Evolutionary conservation across 192 early-diverging fungal genomes (phyloP), one percentile per base, ranked within the genome.

Genomic region (Backusella tarrabulga): DNA sequence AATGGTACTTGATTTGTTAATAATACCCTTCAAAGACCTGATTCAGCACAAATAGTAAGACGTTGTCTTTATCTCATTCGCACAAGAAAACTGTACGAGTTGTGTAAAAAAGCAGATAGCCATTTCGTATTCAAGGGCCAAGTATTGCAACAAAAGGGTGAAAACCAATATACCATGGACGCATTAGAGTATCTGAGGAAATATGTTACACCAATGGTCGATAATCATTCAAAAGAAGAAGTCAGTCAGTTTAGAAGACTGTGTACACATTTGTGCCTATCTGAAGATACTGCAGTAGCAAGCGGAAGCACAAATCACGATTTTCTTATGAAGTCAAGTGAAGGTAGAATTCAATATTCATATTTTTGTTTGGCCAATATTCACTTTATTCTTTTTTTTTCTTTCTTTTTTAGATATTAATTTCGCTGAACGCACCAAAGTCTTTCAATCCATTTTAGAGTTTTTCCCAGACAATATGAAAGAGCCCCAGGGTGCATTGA

Each of bases 111-210:
- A 66, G 56, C 56, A 7, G 73, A 70, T 63, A 63, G 56, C 12
- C 56, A 63, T 29, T 63, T 63, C 12, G 26, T 63, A 17, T 70
- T 70, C 12, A 41, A 66, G 35, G 12, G n/a, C 40, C 41, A 66
- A 19, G 8, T 29, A 11, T 15, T 40, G 11, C 41, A 34, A 29
- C 12, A n/a, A 12, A 68, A 75, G 52, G 17, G 80, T 56, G 14
- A 79, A 56, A n/a, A 75, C 32, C 1, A 11, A 74, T 46, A 78
- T 74, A 35, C 88, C 21, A 72, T 85, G 6, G 76, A 74, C 29
- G 94, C 96, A 3, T 86, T 99, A 7, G 77, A 87, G n/a, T 99
- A 93, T 77, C 85, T 99, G 46, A 92, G 95, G 78, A 89, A 81
- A 8, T 82, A 89, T 8, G 82, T 99, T 23, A 84, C 89, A 8